Evolutionary conservation across 2,329 filamentous ascomycete genomes (phyloP), one percentile per base, ranked within the genome.

Genomic region (Nemania diffusa): DNA sequence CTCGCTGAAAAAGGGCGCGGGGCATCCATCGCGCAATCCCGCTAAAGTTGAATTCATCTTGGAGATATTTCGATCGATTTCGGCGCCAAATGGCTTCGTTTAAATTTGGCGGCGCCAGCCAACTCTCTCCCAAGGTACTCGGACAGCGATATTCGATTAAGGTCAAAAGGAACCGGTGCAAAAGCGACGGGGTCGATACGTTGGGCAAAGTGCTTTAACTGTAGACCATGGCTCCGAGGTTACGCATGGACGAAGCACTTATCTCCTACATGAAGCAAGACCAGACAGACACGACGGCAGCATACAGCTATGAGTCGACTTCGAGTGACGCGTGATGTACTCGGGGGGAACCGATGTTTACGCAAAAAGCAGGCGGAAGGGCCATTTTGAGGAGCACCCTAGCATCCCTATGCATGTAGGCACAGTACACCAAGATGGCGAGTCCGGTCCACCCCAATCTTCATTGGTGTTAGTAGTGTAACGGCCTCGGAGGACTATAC

Each of bases 1-100:
- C 65, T 85, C 84, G 76, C 92, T 88, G 69, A 90, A 84, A 76
- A 96, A 95, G 5, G 93, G 93, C 58, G 84, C 71, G 17, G 88
- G 87, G 78, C 93, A 97, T 20, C 80, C 74, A 69, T 87, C 88
- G 42, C 69, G 71, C 48, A 62, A 42, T 51, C 71, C 72, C 17
- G 60, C 61, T 72, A 75, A 26, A 32, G 26, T 57, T 42, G 51
- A 61, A 20, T n/a, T 48, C 69, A 69, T 71, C n/a, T 62, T 67
- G 22, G 32, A 29, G 64, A 40, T n/a, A 42, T 59, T 56, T 59
- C 34, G 44, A 26, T 65, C 22, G 37, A 63, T 55, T 57, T 60
- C 37, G 26, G 15, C n/a, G 56, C 26, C 27, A 37, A n/a, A 52
- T 34, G 32, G 13, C 34, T 57, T 64, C 32, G 48, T 22, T 42